Evolutionary conservation across 495 filamentous ascomycete genomes (phyloP).

Genomic region (Daldinia bambusicola): DNA sequence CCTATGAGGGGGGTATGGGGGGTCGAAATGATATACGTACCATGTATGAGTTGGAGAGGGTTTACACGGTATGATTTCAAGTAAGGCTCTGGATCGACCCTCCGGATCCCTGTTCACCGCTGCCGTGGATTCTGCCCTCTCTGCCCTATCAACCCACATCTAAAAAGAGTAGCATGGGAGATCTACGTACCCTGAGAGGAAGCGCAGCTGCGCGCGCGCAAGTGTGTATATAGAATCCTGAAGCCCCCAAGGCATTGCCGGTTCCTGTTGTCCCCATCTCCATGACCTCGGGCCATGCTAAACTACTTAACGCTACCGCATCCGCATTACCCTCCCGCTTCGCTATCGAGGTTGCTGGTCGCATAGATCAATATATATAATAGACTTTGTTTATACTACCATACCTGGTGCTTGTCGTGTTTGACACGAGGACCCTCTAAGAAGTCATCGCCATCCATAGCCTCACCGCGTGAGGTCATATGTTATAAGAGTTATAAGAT

Average conservation of each 20-base stretch:
- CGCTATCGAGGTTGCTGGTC: conserved; percentile 14
- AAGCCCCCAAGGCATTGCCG: conserved; percentile 48
- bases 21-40: conserved; percentile 1
- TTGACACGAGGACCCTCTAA: background rate
- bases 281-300: conserved; percentile 32
- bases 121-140: conserved; percentile 20
- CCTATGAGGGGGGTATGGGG: conserved; percentile 10
- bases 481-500: conserved; percentile 23
- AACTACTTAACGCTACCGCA: conserved; percentile 13
- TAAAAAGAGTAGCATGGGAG: conserved; percentile 17
- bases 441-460: conserved; percentile 23
- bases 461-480: conserved; percentile 36
- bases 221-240: conserved; percentile 44
- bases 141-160: conserved; percentile 43
- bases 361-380: conserved; percentile 31
- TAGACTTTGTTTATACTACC: conserved; percentile 14
- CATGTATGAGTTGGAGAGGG: conserved; percentile 1
- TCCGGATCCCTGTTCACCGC: conserved; percentile 26
- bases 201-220: conserved; percentile 35
- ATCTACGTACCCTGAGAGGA: conserved; percentile 36
- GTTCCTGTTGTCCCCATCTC: conserved; percentile 45
- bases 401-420: conserved; percentile 3
- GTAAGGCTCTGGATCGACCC: conserved; percentile 12
- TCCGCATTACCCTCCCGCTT: conserved; percentile 14
- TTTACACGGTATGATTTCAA: background rate